phyloP scores from a whole-genome alignment of 805 yeast species.

The Ogataea allantospora region DNA sequence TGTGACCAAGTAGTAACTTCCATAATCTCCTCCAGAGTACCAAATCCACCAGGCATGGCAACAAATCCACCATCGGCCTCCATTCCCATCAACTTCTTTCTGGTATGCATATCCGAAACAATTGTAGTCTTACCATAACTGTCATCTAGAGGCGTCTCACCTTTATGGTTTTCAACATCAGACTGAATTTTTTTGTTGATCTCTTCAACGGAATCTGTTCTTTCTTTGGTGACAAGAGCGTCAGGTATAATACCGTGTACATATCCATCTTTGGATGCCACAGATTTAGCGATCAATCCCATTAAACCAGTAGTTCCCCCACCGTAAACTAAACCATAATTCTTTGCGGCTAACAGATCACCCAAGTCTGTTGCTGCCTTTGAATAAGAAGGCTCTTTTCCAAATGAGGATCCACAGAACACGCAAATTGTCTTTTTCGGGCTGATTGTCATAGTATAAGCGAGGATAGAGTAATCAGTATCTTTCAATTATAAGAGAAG shows the following conservation, averaged over 20 bases:
- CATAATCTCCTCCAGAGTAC: conserved; percentile 85
- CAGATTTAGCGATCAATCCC: conserved; percentile 69
- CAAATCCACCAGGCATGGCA: conserved; percentile 91
- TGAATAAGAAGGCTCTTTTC: conserved; percentile 48
- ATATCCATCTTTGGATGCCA: conserved; percentile 55
- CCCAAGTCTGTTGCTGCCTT: conserved; percentile 59
- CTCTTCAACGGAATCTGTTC: conserved; percentile 42
- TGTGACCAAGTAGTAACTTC: conserved; percentile 92
- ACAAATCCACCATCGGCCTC: conserved; percentile 79
- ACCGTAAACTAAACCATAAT: conserved; percentile 82
- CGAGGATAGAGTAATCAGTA: neutral
- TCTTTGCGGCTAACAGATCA: conserved; percentile 46
- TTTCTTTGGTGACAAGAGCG: conserved; percentile 69
- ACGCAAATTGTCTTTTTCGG: conserved; percentile 59
- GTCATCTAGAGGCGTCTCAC: conserved; percentile 54
- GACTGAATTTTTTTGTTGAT: conserved; percentile 49
- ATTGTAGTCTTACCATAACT: conserved; percentile 76
- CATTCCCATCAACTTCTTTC: conserved; percentile 82
- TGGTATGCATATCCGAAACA: conserved; percentile 86
- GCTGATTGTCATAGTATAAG: conserved; percentile 11
- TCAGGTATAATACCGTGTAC: conserved; percentile 82
- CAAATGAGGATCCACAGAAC: conserved; percentile 79
- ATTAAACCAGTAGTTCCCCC: conserved; percentile 85
- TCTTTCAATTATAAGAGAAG: neutral
- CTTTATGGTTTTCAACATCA: conserved; percentile 61